Base-by-base conservation (phyloP, 495 filamentous ascomycete genomes). In the Hypomontagnella monticulosa region DNA sequence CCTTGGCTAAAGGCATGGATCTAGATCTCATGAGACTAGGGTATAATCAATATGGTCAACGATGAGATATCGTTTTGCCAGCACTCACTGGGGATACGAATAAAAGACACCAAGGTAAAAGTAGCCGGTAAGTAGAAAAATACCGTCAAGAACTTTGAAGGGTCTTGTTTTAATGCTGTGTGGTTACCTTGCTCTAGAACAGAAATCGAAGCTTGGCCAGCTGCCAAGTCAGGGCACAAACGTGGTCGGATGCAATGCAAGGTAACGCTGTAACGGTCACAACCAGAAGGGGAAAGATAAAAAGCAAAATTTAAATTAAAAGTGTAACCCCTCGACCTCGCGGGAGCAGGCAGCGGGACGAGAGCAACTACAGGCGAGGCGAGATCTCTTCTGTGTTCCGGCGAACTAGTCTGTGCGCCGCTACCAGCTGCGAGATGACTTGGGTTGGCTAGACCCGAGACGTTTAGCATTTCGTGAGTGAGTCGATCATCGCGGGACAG, bases 401-500 rank as follows among this genome's bases (percentile, higher is more conserved):
- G 49, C 43, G 65, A 68, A 68, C 65, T 15, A 60, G 60, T 61
- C 66, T 69, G 66, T 64, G 66, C 66, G 41, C 49, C 56, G 42
- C 54, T 52, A 69, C 64, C 64, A 57, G 40, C 2, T 19, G 14
- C 16, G 57, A 15, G 40, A 57, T 36, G 56, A 57, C 44, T 43
- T 41, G 48, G 57, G 33, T 49, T 52, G 32, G 38, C 57, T 46
- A 66, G 19, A 16, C 38, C 47, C 4, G 34, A 57, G 40, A 46
- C 32, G 42, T 54, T n/a, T 40, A 19, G 47, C 12, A 41, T 43
- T 41, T 42, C 10, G 8, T n/a, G 47, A 38, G 19, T 23, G 40
- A 57, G 41, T 18, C 20, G 38, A 57, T 57, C 43, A 38, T 57
- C 30, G 19, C 63, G 63, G 63, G 57, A 38, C 46, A 56, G 44